phyloP scores from a whole-genome alignment of 108 stramenopile species.

The Aurantiochytrium sp. region DNA sequence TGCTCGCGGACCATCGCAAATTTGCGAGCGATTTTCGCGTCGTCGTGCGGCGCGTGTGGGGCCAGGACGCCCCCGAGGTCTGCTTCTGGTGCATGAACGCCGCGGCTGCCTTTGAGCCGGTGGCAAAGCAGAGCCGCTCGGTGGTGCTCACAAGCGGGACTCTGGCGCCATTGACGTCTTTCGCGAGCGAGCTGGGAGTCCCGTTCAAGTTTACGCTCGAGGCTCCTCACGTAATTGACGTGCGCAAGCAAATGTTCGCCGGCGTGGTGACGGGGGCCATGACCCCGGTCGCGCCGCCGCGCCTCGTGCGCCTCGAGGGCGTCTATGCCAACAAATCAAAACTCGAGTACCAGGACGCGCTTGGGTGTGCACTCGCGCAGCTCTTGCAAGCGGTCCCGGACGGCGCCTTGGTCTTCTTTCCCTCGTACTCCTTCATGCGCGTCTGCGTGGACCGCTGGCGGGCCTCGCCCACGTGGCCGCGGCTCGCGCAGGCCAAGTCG shows the following conservation, averaged over 20 bases:
- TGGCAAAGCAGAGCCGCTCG: constrained; percentile 67
- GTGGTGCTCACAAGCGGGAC: constrained; percentile 94
- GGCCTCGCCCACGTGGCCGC: constrained; percentile 61
- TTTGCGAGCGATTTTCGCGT: neutral
- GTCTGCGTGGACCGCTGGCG: constrained; percentile 16
- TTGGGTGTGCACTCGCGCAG: constrained; percentile 76
- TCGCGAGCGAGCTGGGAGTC: constrained; percentile 78
- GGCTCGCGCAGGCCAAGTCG: constrained; percentile 64
- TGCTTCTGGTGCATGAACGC: constrained; percentile 97
- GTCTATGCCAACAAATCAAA: constrained; percentile 75
- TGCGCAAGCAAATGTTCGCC: constrained; percentile 43
- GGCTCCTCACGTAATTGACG: constrained; percentile 86
- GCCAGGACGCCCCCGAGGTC: constrained; percentile 35
- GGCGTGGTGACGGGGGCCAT: neutral
- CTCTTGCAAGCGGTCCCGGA: constrained; percentile 72
- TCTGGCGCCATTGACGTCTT: constrained; percentile 81
- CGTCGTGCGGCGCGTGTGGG: neutral
- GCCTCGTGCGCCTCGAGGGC: constrained; percentile 68
- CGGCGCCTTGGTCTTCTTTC: constrained; percentile 92
- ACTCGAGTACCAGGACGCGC: constrained; percentile 77
- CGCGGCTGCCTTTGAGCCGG: constrained; percentile 84
- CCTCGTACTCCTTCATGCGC: constrained; percentile 73
- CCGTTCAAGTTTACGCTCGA: constrained; percentile 78
- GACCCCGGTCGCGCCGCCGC: no score
- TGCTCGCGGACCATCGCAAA: neutral